Base-by-base conservation (phyloP, 2,329 filamentous ascomycete species). In the Apiospora saccharicola region DNA sequence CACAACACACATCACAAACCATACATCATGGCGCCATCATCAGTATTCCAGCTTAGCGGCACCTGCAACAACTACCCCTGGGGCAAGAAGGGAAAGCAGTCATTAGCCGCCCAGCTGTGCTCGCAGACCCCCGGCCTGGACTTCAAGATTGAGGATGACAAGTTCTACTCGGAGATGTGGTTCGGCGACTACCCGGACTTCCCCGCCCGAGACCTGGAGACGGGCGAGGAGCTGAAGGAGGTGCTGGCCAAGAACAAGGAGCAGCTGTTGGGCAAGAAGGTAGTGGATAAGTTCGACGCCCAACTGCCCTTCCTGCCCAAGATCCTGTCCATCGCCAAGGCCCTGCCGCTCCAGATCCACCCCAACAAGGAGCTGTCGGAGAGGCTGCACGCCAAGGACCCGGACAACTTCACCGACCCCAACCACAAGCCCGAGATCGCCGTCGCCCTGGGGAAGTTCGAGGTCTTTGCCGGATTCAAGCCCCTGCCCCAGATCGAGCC, bases 351-450 rank as follows among this genome's bases (percentile, higher is more conserved):
- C 2, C 93, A 95, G 78, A 87, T 94, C 19, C 93, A 95, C 75
- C 93, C 92, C 44, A 89, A 94, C 82, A 93, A 92, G 77, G 84
- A 88, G 0, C 86, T 94, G 1, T 88, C 93, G 0, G 82, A 86
- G 12, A 86, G 90, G 76, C 86, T 94, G 2, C 91, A 94, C 81
- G 79, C 86, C 71, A 80, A 89, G 75, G 86, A 94, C 71, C 92
- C 92, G 0, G 81, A 89, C 2, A 87, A 90, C 72, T 95, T 93
- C 80, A 89, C 88, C 1, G 92, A 95, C 75, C 83, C 88, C 3
- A 95, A 95, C 80, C 92, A 95, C 84, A 95, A 95, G 82, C 93
- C 93, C 1, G 93, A 95, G 79, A 95, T 95, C 70, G 92, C 93
- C 0, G 84, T 95, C 1, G 92, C 93, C 0, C 82, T 95, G 0